Evolutionary conservation across 306 rosid species (phyloP).

Genomic region (Spatholobus suberectus): DNA sequence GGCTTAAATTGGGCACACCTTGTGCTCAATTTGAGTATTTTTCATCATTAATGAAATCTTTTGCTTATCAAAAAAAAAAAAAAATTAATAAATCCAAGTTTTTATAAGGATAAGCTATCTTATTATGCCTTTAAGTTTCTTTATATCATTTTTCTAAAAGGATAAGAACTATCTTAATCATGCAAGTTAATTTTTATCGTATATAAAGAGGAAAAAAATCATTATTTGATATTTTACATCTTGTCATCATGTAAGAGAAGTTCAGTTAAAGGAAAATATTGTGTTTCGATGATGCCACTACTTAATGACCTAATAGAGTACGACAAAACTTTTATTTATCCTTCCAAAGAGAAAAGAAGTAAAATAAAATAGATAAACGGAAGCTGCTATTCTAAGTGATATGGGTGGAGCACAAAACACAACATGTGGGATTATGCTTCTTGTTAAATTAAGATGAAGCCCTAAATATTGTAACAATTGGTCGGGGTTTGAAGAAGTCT

Average conservation of each 20-base stretch:
- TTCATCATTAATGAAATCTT: too few species aligned
- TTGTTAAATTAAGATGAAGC: constrained; percentile 35
- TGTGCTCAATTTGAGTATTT: too few species aligned
- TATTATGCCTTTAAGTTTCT: not conserved
- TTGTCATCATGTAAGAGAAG: constrained; percentile 21
- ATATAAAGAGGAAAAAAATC: not conserved
- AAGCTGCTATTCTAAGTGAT: constrained; percentile 43
- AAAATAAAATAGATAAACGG: constrained; percentile 22
- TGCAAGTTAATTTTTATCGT: not conserved
- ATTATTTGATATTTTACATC: constrained; percentile 17
- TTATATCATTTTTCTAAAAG: not conserved
- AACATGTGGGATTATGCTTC: constrained; percentile 65
- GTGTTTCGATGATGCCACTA: not conserved
- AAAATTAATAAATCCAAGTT: not conserved
- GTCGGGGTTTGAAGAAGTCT: constrained; percentile 50
- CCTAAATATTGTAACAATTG: constrained; percentile 30
- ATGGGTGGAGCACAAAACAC: constrained; percentile 72
- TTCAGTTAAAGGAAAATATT: constrained; percentile 23
- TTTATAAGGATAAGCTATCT: not conserved
- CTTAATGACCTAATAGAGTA: constrained; percentile 28
- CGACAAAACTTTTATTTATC: constrained; percentile 27
- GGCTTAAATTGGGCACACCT: too few species aligned
- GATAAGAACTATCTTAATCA: not conserved
- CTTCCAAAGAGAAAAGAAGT: constrained; percentile 16
- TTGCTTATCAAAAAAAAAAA: too few species aligned